Evolutionary conservation across 1,139 yeast species (phyloP).

Genomic region (Waltiozyma sp.): DNA sequence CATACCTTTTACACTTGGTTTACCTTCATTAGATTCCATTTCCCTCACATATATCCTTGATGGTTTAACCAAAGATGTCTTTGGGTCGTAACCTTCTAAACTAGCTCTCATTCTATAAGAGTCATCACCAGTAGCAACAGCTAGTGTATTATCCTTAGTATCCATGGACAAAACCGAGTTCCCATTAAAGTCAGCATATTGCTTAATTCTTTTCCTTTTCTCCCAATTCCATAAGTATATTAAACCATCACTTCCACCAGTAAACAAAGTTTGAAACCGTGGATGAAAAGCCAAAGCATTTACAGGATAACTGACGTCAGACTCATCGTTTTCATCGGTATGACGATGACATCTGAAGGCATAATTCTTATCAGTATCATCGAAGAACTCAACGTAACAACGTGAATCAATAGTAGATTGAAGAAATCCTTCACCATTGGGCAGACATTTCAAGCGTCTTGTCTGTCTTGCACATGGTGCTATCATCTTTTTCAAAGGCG

Average conservation of each 20-base stretch:
- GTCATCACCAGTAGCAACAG: conserved; percentile 58
- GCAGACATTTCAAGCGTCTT: conserved; percentile 46
- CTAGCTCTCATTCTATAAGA: conserved; percentile 29
- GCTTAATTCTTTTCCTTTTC: conserved; percentile 49
- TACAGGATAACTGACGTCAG: conserved; percentile 67
- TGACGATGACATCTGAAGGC: conserved; percentile 85
- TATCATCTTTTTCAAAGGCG: conserved; percentile 45
- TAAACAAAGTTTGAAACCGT: conserved; percentile 38
- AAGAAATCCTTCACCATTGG: conserved; percentile 56
- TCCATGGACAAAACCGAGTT: conserved; percentile 41
- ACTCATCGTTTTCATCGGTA: conserved; percentile 71
- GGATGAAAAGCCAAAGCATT: conserved; percentile 53
- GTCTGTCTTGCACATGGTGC: conserved; percentile 70
- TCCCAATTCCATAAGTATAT: conserved; percentile 72
- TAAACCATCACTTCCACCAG: conserved; percentile 73
- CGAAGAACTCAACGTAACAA: conserved; percentile 25
- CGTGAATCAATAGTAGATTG: conserved; percentile 55
- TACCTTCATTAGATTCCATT: background rate
- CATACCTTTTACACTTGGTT: background rate
- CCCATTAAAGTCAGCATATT: conserved; percentile 38
- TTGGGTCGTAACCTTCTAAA: conserved; percentile 3
- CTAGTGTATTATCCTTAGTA: conserved; percentile 31
- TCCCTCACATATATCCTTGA: background rate
- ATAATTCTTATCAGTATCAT: conserved; percentile 39
- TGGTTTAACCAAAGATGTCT: background rate